phyloP scores from a whole-genome alignment of 768 basidiomycete genomes.

The Tricholomella constricta region DNA sequence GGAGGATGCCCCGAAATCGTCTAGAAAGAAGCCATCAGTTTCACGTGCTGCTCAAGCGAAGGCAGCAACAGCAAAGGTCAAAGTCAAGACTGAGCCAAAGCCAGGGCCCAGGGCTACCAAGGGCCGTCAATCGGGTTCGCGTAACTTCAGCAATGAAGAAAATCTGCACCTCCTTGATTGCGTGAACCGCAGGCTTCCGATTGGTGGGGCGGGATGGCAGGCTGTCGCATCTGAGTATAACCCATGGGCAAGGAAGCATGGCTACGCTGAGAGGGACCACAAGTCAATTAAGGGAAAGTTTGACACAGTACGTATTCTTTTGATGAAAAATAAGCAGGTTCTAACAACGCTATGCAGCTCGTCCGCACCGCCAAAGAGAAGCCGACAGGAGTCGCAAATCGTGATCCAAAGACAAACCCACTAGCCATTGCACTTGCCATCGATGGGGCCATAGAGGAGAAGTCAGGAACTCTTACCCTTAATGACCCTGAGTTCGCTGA shows the following conservation, averaged over 20 bases:
- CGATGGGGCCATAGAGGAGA: slow-evolving; percentile 3
- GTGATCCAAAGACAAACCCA: neutral
- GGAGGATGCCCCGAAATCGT: neutral
- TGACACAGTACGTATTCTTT: slow-evolving; percentile 11
- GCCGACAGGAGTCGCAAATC: slow-evolving; percentile 4
- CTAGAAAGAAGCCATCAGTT: neutral
- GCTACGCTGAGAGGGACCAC: neutral
- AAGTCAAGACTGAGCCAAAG: slow-evolving; percentile 1
- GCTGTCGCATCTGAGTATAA: neutral
- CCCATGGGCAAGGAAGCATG: neutral
- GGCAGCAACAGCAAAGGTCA: slow-evolving; percentile 1
- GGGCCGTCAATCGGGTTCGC: slow-evolving; percentile 2
- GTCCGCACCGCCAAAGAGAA: slow-evolving; percentile 1
- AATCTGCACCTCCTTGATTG: neutral
- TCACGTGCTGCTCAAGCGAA: neutral
- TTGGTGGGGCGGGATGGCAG: slow-evolving; percentile 9
- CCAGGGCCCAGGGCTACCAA: neutral
- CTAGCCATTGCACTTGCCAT: neutral
- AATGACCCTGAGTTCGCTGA: slow-evolving; percentile 2
- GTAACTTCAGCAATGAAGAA: slow-evolving; percentile 5
- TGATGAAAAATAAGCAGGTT: too few relatives aligned
- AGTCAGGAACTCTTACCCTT: neutral
- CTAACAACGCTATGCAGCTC: neutral
- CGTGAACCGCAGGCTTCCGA: slow-evolving; percentile 1
- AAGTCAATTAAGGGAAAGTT: slow-evolving; percentile 8